These are phyloP conservation scores for Arabis alpina DNA, from an alignment of 345 rosid species.

Conservation along the genomic window DNA sequence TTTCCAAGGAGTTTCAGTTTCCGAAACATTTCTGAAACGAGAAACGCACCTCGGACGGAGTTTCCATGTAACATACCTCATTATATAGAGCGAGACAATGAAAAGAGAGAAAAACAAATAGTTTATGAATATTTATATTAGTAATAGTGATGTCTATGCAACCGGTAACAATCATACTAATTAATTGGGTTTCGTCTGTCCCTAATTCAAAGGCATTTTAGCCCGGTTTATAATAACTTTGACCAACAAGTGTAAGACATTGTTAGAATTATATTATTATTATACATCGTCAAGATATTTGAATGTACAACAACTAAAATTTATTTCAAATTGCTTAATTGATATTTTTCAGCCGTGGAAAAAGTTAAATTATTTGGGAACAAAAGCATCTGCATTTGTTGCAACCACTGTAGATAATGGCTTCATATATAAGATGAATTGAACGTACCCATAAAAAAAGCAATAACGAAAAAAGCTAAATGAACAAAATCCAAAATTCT, in stretches of 20 bases:
- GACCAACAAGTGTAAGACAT: background rate
- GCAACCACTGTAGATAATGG: constrained; percentile 40
- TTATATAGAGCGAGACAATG: too few relatives aligned
- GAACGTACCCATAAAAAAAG: constrained; percentile 40
- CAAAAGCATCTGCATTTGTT: constrained; percentile 43
- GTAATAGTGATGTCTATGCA: too few relatives aligned
- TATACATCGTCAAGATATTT: background rate
- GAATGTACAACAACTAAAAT: background rate
- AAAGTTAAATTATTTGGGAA: constrained; percentile 25
- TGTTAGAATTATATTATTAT: background rate
- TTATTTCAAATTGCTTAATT: background rate
- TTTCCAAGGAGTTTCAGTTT: too few relatives aligned
- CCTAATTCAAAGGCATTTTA: background rate
- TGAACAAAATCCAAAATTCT: constrained; percentile 38
- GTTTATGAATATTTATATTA: too few relatives aligned
- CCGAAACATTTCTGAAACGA: too few relatives aligned
- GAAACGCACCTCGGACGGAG: too few relatives aligned
- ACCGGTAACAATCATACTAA: background rate
- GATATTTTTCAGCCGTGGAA: constrained; percentile 18
- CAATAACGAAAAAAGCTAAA: constrained; percentile 28
- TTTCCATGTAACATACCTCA: too few relatives aligned
- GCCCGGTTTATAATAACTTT: background rate
- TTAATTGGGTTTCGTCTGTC: background rate
- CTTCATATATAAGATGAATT: constrained; percentile 34
- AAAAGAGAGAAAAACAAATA: too few relatives aligned